These are phyloP conservation scores for Spirogloea muscicola DNA, from an alignment of 139 green algal species.

Conservation along the genomic window DNA sequence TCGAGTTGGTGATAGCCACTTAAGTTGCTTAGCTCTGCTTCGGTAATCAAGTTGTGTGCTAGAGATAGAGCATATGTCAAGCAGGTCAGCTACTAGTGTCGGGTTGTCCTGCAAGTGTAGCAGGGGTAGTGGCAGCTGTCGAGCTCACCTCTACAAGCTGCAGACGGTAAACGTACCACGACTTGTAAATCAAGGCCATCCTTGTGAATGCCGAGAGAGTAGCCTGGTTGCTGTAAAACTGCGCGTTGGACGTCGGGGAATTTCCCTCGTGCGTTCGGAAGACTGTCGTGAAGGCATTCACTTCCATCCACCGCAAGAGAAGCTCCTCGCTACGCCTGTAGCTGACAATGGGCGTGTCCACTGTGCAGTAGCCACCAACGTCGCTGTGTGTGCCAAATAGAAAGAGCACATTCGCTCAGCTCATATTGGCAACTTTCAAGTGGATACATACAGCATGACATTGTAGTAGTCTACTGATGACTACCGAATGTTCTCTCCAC, in stretches of 20 bases:
- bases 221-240: constrained; percentile 25
- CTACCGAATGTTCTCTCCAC: too few relatives aligned
- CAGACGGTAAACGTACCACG: constrained; percentile 28
- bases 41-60: too few relatives aligned
- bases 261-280: constrained; percentile 54
- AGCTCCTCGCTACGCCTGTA: constrained; percentile 36
- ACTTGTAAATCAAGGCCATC: constrained; percentile 12
- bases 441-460: too few relatives aligned
- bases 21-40: too few relatives aligned
- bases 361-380: constrained; percentile 41
- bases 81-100: too few relatives aligned
- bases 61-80: too few relatives aligned
- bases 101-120: too few relatives aligned
- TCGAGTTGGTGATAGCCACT: too few relatives aligned
- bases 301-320: constrained; percentile 52
- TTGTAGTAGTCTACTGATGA: too few relatives aligned
- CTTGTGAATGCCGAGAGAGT: constrained; percentile 21
- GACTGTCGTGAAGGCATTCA: constrained; percentile 45
- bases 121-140: too few relatives aligned
- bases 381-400: constrained; percentile 7
- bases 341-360: constrained; percentile 13
- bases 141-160: constrained; percentile 25
- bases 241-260: constrained; percentile 35
- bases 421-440: too few relatives aligned
- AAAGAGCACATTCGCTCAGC: too few relatives aligned